Evolutionary conservation across 2,329 filamentous ascomycete species (phyloP), one percentile per base, ranked within the genome.

Genomic region (Coniella vitis): DNA sequence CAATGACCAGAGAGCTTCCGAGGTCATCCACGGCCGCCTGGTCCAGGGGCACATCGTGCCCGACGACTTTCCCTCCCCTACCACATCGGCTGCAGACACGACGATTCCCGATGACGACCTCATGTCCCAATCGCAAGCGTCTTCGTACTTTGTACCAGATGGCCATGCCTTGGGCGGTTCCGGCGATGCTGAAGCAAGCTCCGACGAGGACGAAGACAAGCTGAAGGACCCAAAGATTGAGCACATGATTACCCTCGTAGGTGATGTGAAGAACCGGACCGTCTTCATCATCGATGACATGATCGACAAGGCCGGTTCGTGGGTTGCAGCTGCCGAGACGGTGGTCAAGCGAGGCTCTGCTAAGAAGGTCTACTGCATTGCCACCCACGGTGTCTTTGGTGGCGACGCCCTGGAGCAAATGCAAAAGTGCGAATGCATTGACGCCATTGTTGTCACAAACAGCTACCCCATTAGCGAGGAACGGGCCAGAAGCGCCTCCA

Each of bases 211-310:
- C 66, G 93, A 98, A 60, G 89, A 94, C 57, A 83, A 84, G n/a
- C 80, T 91, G 45, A 80, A 85, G 59, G 83, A 91, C 57, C 81
- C 85, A 10, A 83, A 85, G 53, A 75, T 91, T 19, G 93, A 98
- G 70, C 90, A 90, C 62, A 95, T 91, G 73, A 94, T 98, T 59
- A 98, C 93, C 0, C 75, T 98, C n/a, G 93, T 98, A 13, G 93
- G 93, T 53, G 88, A 97, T 60, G 93, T 98, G 52, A 86, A 83
- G 62, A 83, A 88, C 63, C 82, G 88, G 51, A 84, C 88, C 0
- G 93, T 97, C 47, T 86, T 98, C 63, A 90, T 98, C 53, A 87
- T 98, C 43, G 93, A 98, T 65, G 93, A 98, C 65, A 97, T 98
- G 87, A 96, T 98, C 61, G 93, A 98, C 70, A 96, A 95, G 71